A percentile compares a stretch with the other conserved stretches of the same genome.
Conservation (phyloP, 2,329 filamentous ascomycete genomes). For the Colletotrichum cordylinicola region DNA sequence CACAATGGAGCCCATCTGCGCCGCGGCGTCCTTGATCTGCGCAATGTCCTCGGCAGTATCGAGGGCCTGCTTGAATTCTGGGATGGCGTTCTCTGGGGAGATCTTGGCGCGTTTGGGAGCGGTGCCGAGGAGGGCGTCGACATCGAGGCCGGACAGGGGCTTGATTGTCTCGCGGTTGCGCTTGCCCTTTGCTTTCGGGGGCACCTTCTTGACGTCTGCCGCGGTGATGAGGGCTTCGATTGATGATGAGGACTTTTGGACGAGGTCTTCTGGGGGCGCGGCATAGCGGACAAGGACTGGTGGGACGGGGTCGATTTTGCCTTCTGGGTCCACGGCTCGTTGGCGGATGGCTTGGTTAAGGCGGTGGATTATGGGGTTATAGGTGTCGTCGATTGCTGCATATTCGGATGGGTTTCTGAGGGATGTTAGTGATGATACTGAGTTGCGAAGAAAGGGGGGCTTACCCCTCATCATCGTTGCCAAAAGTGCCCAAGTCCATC, state of each 20-base stretch:
- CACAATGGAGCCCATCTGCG: conserved; percentile 78
- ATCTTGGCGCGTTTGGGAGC: conserved; percentile 46
- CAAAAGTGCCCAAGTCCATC: conserved; percentile 83
- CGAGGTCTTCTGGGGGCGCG: conserved; percentile 70
- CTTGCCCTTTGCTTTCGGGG: conserved; percentile 78
- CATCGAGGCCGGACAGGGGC: conserved; percentile 87
- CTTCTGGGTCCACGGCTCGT: conserved; percentile 77
- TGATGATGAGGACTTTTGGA: conserved; percentile 59
- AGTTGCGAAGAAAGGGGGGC: conserved; percentile 25
- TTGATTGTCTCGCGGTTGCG: conserved; percentile 75
- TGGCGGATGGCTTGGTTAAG: conserved; percentile 85
- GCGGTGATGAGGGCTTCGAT: conserved; percentile 71
- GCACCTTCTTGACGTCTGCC: conserved; percentile 88
- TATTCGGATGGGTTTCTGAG: conserved; percentile 65
- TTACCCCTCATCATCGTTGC: conserved; percentile 77
- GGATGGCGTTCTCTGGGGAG: conserved; percentile 76
- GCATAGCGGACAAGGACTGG: conserved; percentile 76
- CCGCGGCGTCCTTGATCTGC: conserved; percentile 68
- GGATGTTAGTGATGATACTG: conserved; percentile 17
- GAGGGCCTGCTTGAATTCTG: conserved; percentile 87
- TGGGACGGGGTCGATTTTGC: conserved; percentile 65
- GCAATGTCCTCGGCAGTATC: conserved; percentile 63
- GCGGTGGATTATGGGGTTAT: conserved; percentile 85
- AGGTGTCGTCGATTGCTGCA: conserved; percentile 80
- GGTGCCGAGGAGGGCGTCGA: conserved; percentile 78